Base-by-base conservation (phyloP, 1,139 yeast genomes). In the Magnusiomyces paraingens region DNA sequence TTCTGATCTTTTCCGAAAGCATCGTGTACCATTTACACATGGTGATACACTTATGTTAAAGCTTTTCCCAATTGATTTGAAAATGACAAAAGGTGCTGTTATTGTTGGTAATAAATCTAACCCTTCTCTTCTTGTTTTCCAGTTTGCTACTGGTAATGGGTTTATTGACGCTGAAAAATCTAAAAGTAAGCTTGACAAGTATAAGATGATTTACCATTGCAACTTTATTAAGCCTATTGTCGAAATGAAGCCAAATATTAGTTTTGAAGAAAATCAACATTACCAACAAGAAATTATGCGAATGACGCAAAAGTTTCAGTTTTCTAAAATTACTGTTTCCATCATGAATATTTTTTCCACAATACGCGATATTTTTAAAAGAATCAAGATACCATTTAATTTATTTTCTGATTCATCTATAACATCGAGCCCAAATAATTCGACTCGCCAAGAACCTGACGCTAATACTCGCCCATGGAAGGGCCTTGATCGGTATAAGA, bases 91-190 rank as follows among this genome's bases (percentile, higher is more conserved):
- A 55, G 91, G 93, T 0, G 86, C 95, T 0, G 57, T 88, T 39
- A 84, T 89, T 1, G 64, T 89, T 39, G 99, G 99, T 6, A 91
- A 90, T 67, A 74, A 79, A 54, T 76, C 81, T 12, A 89, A 96
- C 0, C 86, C 95, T 0, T 80, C 91, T 0, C 71, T 93, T 12
- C 60, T 86, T 49, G 82, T 89, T 1, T 73, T 79, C 4, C 82
- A 89, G 10, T 85, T 77, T 62, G 74, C 77, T 8, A 64, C 74
- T 1, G 83, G 83, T 1, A 71, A 70, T n/a, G 90, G 91, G 0
- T 60, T 75, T 0, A 57, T 85, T 1, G 96, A 91, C 66, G 73
- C 81, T 14, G 71, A 74, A 1, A 70, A 71, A 11, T 68, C 94
- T 0, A 73, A 74, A 0, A 75, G 76, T 49, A 59, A 67, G 0